Conservation (phyloP, 257 asterid species). For the Knoxia roxburghii region DNA sequence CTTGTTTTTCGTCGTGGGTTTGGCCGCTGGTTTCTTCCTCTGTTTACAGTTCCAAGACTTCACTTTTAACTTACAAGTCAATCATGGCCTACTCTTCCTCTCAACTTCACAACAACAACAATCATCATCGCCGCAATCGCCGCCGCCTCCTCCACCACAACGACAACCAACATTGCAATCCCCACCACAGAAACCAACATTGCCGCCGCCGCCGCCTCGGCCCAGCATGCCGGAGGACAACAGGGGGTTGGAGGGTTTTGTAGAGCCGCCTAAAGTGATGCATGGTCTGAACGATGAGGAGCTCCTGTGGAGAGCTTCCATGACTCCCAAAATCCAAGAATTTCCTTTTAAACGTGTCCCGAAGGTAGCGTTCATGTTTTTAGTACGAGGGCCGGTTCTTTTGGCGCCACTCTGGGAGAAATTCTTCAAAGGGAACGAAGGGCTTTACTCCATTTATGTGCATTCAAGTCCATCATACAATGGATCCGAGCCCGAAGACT, state of each 20-base stretch:
- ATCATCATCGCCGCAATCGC: slow-evolving; percentile 4
- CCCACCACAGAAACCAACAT: background rate
- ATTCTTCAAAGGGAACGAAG: slow-evolving; percentile 35
- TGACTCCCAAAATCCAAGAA: slow-evolving; percentile 34
- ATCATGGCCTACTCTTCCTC: slow-evolving; percentile 37
- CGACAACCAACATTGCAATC: background rate
- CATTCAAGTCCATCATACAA: slow-evolving; percentile 34
- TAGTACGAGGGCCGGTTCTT: slow-evolving; percentile 31
- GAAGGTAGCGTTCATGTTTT: slow-evolving; percentile 44
- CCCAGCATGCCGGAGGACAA: background rate
- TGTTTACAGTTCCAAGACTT: slow-evolving; percentile 48
- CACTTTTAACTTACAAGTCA: slow-evolving; percentile 49
- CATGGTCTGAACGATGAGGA: slow-evolving; percentile 58
- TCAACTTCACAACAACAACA: slow-evolving; percentile 32
- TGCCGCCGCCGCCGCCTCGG: background rate
- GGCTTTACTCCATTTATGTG: slow-evolving; percentile 37
- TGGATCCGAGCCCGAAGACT: slow-evolving; percentile 29
- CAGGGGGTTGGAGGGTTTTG: slow-evolving; percentile 9
- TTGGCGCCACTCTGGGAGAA: slow-evolving; percentile 43
- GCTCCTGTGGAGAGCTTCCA: slow-evolving; percentile 50
- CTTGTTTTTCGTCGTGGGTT: slow-evolving; percentile 43
- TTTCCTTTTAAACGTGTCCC: slow-evolving; percentile 29
- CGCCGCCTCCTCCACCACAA: background rate
- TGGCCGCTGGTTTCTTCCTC: slow-evolving; percentile 44
- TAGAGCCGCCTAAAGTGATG: slow-evolving; percentile 25